Conservation (phyloP, 1,139 yeast species). For the Blastobotrys persicus region DNA sequence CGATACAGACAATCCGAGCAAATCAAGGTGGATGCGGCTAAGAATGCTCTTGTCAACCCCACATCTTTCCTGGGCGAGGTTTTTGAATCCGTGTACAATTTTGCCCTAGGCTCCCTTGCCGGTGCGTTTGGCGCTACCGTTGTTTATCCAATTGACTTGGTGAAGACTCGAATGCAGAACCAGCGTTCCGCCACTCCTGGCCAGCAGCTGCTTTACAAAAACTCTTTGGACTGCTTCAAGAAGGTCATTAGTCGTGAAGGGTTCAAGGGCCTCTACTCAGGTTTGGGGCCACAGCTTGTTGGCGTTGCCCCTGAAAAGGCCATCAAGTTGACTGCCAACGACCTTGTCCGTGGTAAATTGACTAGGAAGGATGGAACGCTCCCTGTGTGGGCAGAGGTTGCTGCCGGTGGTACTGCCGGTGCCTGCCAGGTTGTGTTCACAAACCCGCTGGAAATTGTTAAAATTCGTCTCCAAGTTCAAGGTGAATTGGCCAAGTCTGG, state of each 20-base stretch:
- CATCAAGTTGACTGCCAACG: conserved; percentile 91
- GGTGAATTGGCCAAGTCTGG: conserved; percentile 60
- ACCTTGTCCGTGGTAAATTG: conserved; percentile 73
- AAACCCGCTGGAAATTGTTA: conserved; percentile 93
- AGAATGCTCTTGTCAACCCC: conserved; percentile 42
- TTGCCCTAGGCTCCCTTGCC: conserved; percentile 87
- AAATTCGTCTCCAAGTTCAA: conserved; percentile 91
- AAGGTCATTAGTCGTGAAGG: conserved; percentile 82
- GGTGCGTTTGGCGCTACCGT: conserved; percentile 98
- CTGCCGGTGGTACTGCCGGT: conserved; percentile 94
- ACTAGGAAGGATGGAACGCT: conserved; percentile 56
- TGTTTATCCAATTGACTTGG: conserved; percentile 96
- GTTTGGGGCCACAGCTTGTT: conserved; percentile 88
- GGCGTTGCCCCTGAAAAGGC: conserved; percentile 99
- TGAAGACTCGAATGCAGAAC: conserved; percentile 97
- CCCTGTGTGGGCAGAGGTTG: conserved; percentile 67
- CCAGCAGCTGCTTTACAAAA: conserved; percentile 55
- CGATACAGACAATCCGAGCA: conserved; percentile 37
- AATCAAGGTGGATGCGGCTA: conserved; percentile 42
- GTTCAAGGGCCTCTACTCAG: conserved; percentile 83
- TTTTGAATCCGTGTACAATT: conserved; percentile 84
- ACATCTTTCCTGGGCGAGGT: conserved; percentile 44
- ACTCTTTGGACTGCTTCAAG: conserved; percentile 80
- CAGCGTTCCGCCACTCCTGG: conserved; percentile 68
- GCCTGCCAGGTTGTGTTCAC: conserved; percentile 96